A percentile compares a stretch with the other conserved stretches of the same genome.
phyloP scores from a whole-genome alignment of 2,329 filamentous ascomycete genomes.

The Geosmithia flava region DNA sequence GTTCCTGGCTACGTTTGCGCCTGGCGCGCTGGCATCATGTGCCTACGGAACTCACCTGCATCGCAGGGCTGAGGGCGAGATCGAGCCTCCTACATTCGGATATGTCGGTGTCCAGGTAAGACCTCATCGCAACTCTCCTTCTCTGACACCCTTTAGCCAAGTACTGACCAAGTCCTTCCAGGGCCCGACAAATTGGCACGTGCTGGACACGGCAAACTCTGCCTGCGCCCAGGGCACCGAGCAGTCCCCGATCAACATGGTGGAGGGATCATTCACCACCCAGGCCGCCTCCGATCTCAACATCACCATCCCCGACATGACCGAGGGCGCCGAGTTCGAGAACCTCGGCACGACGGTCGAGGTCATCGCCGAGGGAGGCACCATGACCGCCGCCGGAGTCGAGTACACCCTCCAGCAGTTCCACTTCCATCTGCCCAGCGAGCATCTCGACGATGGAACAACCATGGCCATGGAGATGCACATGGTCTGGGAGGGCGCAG shows the following conservation, averaged over 20 bases:
- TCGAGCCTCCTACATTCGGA: slow-evolving; percentile 22
- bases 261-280: slow-evolving; percentile 11
- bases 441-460: slow-evolving; percentile 34
- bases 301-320: slow-evolving; percentile 9
- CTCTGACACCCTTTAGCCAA: too few species aligned
- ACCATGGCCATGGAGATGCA: slow-evolving; percentile 26
- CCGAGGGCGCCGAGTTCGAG: slow-evolving; percentile 27
- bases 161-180: slow-evolving; percentile 17
- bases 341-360: slow-evolving; percentile 41
- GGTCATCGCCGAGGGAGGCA: slow-evolving; percentile 21
- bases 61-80: slow-evolving; percentile 15
- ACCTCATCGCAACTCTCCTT: background rate
- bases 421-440: slow-evolving; percentile 45
- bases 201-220: slow-evolving; percentile 23
- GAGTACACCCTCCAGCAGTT: slow-evolving; percentile 35
- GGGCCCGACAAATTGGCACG: slow-evolving; percentile 37
- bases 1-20: too few species aligned
- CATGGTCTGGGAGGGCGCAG: slow-evolving; percentile 18
- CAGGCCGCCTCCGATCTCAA: slow-evolving; percentile 12
- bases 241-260: slow-evolving; percentile 43
- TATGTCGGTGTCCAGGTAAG: slow-evolving; percentile 22
- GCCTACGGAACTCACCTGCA: slow-evolving; percentile 24
- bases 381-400: slow-evolving; percentile 21
- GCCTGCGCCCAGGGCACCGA: slow-evolving; percentile 29
- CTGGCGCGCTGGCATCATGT: slow-evolving; percentile 15